Evolutionary conservation across 139 green algal species (phyloP).

Genomic region (Coelastrella sp.): DNA sequence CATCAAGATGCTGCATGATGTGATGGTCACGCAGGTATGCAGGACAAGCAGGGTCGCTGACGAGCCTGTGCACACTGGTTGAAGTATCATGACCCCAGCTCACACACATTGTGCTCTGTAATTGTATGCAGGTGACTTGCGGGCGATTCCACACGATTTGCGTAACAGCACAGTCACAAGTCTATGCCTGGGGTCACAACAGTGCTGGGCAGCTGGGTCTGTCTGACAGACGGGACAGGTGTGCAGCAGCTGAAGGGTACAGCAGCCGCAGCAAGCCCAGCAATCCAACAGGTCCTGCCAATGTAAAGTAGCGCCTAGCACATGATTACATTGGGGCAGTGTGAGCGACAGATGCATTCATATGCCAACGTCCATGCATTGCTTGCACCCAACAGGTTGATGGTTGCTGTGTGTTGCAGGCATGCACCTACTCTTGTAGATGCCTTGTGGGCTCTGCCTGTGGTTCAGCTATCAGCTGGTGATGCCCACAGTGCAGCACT

Average conservation of each 20-base stretch:
- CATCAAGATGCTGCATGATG: slow-evolving; percentile 72
- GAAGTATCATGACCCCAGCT: no score
- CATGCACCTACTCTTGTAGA: slow-evolving; percentile 72
- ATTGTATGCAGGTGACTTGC: slow-evolving; percentile 79
- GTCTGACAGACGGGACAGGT: slow-evolving; percentile 67
- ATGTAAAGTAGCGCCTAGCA: no score
- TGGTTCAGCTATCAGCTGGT: slow-evolving; percentile 83
- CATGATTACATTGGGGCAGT: no score
- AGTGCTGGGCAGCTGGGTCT: slow-evolving; percentile 83
- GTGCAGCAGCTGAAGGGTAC: slow-evolving; percentile 7
- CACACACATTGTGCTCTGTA: no score
- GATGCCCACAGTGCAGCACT: slow-evolving; percentile 83
- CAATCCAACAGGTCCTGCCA: not conserved
- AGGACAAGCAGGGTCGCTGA: slow-evolving; percentile 1
- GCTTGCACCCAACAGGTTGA: no score
- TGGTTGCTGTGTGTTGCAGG: slow-evolving; percentile 33
- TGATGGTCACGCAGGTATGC: slow-evolving; percentile 69
- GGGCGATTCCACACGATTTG: slow-evolving; percentile 83
- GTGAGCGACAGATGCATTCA: no score
- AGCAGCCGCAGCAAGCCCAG: not conserved
- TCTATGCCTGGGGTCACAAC: slow-evolving; percentile 89
- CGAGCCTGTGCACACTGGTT: not conserved
- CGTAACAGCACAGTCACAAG: slow-evolving; percentile 84
- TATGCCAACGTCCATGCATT: no score
- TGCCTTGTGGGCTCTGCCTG: slow-evolving; percentile 85